These are phyloP conservation scores for Exophiala xenobiotica DNA, from an alignment of 2,329 filamentous ascomycete genomes.

Conservation along the genomic window DNA sequence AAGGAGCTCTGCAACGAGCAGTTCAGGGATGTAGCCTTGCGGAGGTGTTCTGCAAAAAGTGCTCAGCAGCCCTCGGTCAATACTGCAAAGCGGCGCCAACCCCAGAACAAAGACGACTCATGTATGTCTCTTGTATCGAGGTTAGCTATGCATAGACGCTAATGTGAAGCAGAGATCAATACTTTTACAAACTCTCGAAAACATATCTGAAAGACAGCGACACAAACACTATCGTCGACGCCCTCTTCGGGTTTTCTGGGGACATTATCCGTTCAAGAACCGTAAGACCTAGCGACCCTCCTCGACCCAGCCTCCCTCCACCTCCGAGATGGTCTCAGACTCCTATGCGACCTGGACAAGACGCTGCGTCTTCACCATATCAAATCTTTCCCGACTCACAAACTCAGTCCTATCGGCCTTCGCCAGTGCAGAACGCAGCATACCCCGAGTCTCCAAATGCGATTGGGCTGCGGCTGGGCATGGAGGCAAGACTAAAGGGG, in stretches of 20 bases:
- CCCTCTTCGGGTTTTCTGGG: constrained; percentile 19
- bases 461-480: neutral
- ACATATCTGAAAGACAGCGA: constrained; percentile 25
- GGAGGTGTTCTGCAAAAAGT: constrained; percentile 29
- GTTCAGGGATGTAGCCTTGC: constrained; percentile 29
- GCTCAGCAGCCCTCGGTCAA: constrained; percentile 26
- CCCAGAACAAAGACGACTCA: constrained; percentile 17
- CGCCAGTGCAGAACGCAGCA: neutral
- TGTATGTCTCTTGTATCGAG: constrained; percentile 14
- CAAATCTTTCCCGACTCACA: constrained; percentile 6
- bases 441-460: neutral
- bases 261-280: constrained; percentile 5
- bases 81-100: constrained; percentile 27
- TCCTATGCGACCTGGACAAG: constrained; percentile 3
- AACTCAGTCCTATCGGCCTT: neutral
- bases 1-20: constrained; percentile 18
- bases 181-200: constrained; percentile 30
- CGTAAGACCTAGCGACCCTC: constrained; percentile 8
- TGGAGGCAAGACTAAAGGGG: constrained; percentile 1
- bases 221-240: constrained; percentile 18
- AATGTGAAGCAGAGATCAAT: constrained; percentile 16
- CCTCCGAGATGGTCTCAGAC: constrained; percentile 13
- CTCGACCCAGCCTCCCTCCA: constrained; percentile 11
- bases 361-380: constrained; percentile 2
- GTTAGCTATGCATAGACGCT: neutral